phyloP scores from a whole-genome alignment of 2,329 filamentous ascomycete genomes.

The Arachnopeziza araneosa region DNA sequence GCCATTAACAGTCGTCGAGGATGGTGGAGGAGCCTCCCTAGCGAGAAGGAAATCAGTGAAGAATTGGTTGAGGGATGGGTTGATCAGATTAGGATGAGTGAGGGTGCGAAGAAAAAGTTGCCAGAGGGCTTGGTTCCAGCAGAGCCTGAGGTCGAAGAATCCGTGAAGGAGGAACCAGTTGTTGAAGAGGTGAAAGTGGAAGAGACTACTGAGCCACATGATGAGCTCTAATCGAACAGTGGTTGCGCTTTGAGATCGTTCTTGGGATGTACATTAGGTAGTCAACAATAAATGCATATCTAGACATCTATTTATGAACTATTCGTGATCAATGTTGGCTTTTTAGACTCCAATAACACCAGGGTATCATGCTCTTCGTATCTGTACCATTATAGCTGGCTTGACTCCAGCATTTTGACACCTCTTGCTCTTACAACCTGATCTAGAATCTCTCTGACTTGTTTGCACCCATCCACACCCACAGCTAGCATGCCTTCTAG shows the following conservation, averaged over 20 bases:
- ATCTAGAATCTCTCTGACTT: constrained; percentile 77
- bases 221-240: constrained; percentile 17
- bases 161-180: constrained; percentile 37
- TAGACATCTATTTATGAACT: not conserved
- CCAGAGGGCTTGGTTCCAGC: constrained; percentile 53
- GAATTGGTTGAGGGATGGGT: constrained; percentile 75
- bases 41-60: constrained; percentile 7
- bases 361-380: constrained; percentile 15
- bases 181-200: constrained; percentile 28
- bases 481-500: constrained; percentile 92
- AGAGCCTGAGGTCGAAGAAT: constrained; percentile 33
- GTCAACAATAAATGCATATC: constrained; percentile 1
- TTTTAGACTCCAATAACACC: constrained; percentile 17
- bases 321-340: not conserved
- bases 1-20: constrained; percentile 78
- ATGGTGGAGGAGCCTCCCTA: constrained; percentile 73
- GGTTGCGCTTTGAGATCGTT: not conserved
- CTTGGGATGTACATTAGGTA: constrained; percentile 11
- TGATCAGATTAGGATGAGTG: constrained; percentile 84
- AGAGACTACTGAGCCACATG: constrained; percentile 12
- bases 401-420: constrained; percentile 54
- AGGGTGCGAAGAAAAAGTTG: constrained; percentile 72
- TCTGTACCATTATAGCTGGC: constrained; percentile 34
- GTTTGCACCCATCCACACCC: constrained; percentile 85
- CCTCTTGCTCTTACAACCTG: constrained; percentile 70